A percentile compares a stretch with the other conserved stretches of the same genome.
These are phyloP conservation scores for Melaleuca alternifolia DNA, from an alignment of 345 rosid species.

Conservation along the genomic window DNA sequence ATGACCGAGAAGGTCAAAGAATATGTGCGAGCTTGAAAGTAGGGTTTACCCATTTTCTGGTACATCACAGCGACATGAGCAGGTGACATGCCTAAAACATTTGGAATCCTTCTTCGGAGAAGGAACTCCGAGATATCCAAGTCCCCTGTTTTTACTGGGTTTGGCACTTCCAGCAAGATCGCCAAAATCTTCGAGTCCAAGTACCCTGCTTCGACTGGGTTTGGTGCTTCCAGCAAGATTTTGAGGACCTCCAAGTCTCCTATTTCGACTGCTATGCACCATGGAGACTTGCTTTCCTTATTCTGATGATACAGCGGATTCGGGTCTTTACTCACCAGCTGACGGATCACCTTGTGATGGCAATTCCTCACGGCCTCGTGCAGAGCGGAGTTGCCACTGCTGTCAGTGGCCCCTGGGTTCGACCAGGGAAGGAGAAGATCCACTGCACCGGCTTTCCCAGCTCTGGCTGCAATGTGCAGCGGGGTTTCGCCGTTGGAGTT, in stretches of 20 bases:
- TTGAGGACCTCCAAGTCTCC: neutral
- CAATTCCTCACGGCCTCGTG: neutral
- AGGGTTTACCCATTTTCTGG: too few relatives aligned
- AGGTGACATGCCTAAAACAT: too few relatives aligned
- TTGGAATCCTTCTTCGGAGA: too few relatives aligned
- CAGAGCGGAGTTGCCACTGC: neutral
- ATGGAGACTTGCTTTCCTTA: neutral
- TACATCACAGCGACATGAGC: too few relatives aligned
- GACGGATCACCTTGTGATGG: neutral
- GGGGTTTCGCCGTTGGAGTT: neutral
- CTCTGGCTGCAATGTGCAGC: neutral
- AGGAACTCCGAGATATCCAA: too few relatives aligned
- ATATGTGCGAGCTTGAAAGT: too few relatives aligned
- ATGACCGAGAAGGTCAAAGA: too few relatives aligned
- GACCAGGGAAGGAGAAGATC: neutral
- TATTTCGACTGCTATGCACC: neutral
- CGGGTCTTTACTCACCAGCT: neutral
- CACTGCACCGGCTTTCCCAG: neutral
- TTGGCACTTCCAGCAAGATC: too few relatives aligned
- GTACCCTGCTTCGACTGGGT: too few relatives aligned
- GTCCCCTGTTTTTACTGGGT: too few relatives aligned
- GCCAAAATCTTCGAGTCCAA: too few relatives aligned
- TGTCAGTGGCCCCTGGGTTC: fast-evolving
- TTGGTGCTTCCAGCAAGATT: neutral
- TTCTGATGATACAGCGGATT: neutral